These are phyloP conservation scores for Butyriboletus appendiculatus DNA, from an alignment of 1,284 basidiomycete species.

Conservation along the genomic window DNA sequence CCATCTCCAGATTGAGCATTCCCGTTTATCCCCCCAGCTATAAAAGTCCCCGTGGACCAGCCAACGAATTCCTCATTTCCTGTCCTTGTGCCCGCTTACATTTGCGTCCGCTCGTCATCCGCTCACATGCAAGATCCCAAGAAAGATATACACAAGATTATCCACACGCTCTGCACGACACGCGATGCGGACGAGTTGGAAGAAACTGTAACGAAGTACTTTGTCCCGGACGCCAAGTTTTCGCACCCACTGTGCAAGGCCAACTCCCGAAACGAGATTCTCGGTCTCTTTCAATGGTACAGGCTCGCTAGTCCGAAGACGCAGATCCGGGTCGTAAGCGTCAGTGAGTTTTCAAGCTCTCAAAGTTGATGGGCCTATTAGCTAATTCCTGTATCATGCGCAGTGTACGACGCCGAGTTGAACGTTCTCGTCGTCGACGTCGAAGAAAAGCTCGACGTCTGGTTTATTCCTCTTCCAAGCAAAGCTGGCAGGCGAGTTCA, in stretches of 20 bases:
- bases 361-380: not conserved
- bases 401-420: slow-evolving; percentile 29
- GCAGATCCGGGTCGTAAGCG: slow-evolving; percentile 2
- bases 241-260: slow-evolving; percentile 29
- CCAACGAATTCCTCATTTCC: not conserved
- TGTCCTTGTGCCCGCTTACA: not conserved
- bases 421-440: slow-evolving; percentile 30
- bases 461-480: slow-evolving; percentile 28
- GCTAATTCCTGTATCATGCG: slow-evolving; percentile 2
- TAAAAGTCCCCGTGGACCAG: slow-evolving; percentile 15
- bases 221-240: slow-evolving; percentile 23
- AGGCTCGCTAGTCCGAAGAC: slow-evolving; percentile 27
- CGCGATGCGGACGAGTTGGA: slow-evolving; percentile 18
- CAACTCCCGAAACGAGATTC: slow-evolving; percentile 26
- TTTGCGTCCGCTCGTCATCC: not conserved
- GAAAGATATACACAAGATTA: slow-evolving; percentile 26
- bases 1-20: not conserved
- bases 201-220: slow-evolving; percentile 18
- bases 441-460: slow-evolving; percentile 24
- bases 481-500: slow-evolving; percentile 16
- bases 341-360: slow-evolving; percentile 23
- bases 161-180: slow-evolving; percentile 27
- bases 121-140: slow-evolving; percentile 32
- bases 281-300: slow-evolving; percentile 34
- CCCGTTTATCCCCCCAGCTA: slow-evolving; percentile 7